These are phyloP conservation scores for Neopestalotiopsis sp. DNA, from an alignment of 2,329 filamentous ascomycete genomes.

Conservation along the genomic window DNA sequence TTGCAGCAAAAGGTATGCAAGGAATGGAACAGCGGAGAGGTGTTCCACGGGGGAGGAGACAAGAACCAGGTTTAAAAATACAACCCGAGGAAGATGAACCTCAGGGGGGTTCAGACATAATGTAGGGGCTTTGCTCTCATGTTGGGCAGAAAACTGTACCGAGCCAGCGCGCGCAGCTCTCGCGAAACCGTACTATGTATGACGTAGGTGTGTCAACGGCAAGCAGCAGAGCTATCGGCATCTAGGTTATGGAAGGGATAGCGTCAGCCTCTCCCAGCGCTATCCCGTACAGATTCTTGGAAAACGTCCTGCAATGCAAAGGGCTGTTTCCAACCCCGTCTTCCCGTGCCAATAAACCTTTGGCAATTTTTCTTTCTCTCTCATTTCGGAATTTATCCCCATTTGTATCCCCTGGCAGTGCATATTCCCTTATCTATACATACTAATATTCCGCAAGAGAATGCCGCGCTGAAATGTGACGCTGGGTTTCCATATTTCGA, in stretches of 20 bases:
- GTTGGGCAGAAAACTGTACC: conserved; percentile 14
- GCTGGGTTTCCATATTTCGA: neutral
- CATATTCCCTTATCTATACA: neutral
- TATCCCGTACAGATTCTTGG: conserved; percentile 10
- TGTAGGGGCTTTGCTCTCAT: neutral
- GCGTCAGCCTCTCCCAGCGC: neutral
- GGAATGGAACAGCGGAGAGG: neutral
- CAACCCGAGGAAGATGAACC: neutral
- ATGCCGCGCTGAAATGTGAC: neutral
- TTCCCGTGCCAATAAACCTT: conserved; percentile 1
- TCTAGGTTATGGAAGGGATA: conserved; percentile 7
- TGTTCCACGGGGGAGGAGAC: neutral
- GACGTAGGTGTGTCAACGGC: conserved; percentile 25
- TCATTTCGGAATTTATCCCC: neutral
- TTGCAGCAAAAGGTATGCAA: neutral
- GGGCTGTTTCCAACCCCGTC: conserved; percentile 7
- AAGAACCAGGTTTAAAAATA: neutral
- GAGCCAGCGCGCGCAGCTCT: conserved; percentile 5
- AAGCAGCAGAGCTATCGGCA: neutral
- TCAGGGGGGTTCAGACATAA: neutral
- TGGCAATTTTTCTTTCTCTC: neutral
- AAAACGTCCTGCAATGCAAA: neutral
- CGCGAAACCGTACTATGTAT: conserved; percentile 20
- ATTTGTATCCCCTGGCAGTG: neutral
- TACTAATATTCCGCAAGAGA: neutral